phyloP scores from a whole-genome alignment of 1,284 basidiomycete species.

The Ustilago curta region DNA sequence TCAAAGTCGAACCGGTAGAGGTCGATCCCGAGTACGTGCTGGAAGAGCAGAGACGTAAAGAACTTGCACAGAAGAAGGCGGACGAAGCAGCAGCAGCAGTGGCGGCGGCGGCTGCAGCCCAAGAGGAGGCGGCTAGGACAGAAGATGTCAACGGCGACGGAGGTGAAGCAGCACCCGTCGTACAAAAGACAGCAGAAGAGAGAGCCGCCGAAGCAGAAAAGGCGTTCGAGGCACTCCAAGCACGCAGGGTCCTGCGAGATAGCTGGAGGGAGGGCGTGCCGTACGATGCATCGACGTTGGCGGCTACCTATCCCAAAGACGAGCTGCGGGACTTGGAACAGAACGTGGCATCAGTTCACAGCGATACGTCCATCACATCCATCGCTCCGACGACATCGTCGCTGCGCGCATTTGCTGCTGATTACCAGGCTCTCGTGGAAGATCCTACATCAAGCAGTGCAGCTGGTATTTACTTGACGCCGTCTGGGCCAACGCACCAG shows the following conservation, averaged over 20 bases:
- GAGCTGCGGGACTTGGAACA: constrained; percentile 42
- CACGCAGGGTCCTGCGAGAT: constrained; percentile 43
- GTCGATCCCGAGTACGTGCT: constrained; percentile 44
- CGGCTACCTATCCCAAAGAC: constrained; percentile 29
- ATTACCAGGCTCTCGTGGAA: constrained; percentile 52
- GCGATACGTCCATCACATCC: constrained; percentile 20
- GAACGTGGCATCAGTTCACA: constrained; percentile 25
- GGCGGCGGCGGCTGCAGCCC: constrained; percentile 26
- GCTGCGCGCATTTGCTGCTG: constrained; percentile 58
- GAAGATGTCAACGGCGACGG: constrained; percentile 20
- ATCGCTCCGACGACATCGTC: constrained; percentile 48
- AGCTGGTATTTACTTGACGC: constrained; percentile 53
- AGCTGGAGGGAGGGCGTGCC: constrained; percentile 39
- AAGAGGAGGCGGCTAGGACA: constrained; percentile 21
- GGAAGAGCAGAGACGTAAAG: constrained; percentile 35
- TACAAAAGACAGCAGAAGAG: constrained; percentile 47
- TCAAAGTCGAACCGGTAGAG: constrained; percentile 20
- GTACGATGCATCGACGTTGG: constrained; percentile 40
- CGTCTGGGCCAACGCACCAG: constrained; percentile 47
- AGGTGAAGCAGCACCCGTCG: constrained; percentile 11
- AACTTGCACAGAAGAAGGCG: constrained; percentile 43
- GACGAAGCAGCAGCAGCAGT: constrained; percentile 35
- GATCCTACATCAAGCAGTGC: constrained; percentile 45
- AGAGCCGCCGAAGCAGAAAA: constrained; percentile 51
- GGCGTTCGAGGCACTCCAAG: constrained; percentile 48